Evolutionary conservation across 208 protist genomes (phyloP).

Genomic region (Acanthamoeba royreba): DNA sequence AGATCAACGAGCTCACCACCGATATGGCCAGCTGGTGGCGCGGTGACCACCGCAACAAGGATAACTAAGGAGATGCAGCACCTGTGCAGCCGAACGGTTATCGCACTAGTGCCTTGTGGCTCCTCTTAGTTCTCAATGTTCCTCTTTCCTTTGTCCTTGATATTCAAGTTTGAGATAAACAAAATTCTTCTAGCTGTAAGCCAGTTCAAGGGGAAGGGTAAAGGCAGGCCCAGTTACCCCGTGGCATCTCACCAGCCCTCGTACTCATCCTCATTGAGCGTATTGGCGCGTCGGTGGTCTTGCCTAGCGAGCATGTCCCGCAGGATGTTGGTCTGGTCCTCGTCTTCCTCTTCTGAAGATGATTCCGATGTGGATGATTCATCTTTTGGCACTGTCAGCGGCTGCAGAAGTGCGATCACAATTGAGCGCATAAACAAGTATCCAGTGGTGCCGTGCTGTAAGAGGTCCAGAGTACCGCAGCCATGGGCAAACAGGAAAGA

Average conservation of each 20-base stretch:
- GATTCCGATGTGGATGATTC: background rate
- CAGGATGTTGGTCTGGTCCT: background rate
- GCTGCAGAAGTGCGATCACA: background rate
- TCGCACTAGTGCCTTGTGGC: no score
- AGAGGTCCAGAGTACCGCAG: background rate
- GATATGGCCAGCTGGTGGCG: background rate
- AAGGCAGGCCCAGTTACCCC: no score
- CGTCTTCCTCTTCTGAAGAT: background rate
- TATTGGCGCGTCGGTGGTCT: background rate
- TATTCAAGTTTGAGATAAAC: no score
- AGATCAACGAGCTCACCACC: background rate
- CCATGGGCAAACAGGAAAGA: background rate
- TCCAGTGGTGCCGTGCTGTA: no score
- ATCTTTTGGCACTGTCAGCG: background rate
- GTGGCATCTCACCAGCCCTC: background rate
- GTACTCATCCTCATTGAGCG: background rate
- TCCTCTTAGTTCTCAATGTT: no score
- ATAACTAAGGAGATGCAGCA: background rate
- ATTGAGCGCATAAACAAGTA: background rate
- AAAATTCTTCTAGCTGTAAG: no score
- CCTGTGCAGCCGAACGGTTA: no score
- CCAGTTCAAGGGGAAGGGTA: no score
- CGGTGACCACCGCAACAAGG: slow-evolving; percentile 12
- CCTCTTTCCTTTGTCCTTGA: no score
- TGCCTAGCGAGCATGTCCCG: background rate